Percentiles rank a stretch among this genome's conserved stretches.
These are phyloP conservation scores for Corymbia calophylla DNA, from an alignment of 441 rosid genomes.

Conservation along the genomic window DNA sequence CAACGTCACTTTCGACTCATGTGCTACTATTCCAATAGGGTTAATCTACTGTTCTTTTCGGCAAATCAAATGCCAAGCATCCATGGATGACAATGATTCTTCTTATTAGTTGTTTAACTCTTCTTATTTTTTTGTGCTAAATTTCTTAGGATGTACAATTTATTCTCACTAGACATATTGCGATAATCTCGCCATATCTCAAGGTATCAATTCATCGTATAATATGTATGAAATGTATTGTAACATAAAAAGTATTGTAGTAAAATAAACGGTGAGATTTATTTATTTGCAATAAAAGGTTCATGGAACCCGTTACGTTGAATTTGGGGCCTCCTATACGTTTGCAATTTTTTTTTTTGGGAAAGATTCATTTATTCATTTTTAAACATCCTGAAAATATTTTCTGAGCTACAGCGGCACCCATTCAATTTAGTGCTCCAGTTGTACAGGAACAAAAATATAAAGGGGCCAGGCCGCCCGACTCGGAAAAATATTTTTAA, in stretches of 20 bases:
- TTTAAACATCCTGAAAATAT: neutral
- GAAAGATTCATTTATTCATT: neutral
- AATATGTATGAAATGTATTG: neutral
- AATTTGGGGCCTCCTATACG: neutral
- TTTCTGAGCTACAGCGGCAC: neutral
- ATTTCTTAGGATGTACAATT: neutral
- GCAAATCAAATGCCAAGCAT: neutral
- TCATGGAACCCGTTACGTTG: neutral
- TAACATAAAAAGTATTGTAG: accelerated
- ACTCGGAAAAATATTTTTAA: neutral
- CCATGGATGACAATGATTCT: neutral
- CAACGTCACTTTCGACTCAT: neutral
- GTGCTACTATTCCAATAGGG: neutral
- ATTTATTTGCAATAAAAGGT: neutral
- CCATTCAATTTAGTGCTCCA: neutral
- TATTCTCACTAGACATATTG: too few species aligned
- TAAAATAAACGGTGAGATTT: too few species aligned
- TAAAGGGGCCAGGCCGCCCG: neutral
- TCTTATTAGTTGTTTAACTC: neutral
- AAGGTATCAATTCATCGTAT: too few species aligned
- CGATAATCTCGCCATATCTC: too few species aligned
- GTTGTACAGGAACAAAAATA: neutral
- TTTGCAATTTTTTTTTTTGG: neutral
- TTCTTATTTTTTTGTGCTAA: neutral
- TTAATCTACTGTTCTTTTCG: too few species aligned